A percentile compares a stretch with the other conserved stretches of the same genome.
Conservation (phyloP, 768 basidiomycete genomes). For the Lentinula edodes region DNA sequence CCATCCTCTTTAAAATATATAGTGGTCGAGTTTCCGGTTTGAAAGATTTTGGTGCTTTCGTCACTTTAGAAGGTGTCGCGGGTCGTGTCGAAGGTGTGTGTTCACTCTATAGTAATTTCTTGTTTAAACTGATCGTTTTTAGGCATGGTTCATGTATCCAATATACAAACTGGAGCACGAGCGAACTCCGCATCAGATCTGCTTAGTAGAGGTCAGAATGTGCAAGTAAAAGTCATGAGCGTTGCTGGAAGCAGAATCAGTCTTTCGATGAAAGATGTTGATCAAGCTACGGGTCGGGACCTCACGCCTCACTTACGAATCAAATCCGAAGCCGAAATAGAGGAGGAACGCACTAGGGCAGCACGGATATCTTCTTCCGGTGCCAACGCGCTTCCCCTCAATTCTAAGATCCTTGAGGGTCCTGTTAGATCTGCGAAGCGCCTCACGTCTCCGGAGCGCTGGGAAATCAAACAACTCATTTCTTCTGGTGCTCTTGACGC, state of each 20-base stretch:
- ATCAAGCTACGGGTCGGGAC: constrained; percentile 85
- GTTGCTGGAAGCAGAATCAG: constrained; percentile 76
- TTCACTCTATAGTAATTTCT: neutral
- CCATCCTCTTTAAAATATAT: constrained; percentile 94
- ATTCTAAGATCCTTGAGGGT: constrained; percentile 42
- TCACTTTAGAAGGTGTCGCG: constrained; percentile 78
- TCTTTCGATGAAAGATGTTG: constrained; percentile 97
- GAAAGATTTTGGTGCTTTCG: constrained; percentile 96
- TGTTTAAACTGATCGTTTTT: constrained; percentile 8
- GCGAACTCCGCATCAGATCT: constrained; percentile 86
- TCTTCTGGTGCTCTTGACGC: constrained; percentile 90
- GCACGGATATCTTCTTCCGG: constrained; percentile 63
- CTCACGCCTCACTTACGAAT: constrained; percentile 93
- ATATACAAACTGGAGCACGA: constrained; percentile 79
- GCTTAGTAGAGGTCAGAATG: constrained; percentile 74
- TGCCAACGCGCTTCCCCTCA: constrained; percentile 81
- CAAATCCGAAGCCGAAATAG: constrained; percentile 90
- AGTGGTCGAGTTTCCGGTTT: constrained; percentile 77
- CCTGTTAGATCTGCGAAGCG: constrained; percentile 79
- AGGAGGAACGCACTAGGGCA: constrained; percentile 63
- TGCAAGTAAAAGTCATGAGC: constrained; percentile 97
- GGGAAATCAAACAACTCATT: constrained; percentile 99
- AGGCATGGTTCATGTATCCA: constrained; percentile 99
- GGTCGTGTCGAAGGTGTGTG: constrained; percentile 85
- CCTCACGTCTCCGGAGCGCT: constrained; percentile 92